Evolutionary conservation across 2,329 filamentous ascomycete genomes (phyloP), one percentile per base, ranked within the genome.

Genomic region (Beauveria varroae): DNA sequence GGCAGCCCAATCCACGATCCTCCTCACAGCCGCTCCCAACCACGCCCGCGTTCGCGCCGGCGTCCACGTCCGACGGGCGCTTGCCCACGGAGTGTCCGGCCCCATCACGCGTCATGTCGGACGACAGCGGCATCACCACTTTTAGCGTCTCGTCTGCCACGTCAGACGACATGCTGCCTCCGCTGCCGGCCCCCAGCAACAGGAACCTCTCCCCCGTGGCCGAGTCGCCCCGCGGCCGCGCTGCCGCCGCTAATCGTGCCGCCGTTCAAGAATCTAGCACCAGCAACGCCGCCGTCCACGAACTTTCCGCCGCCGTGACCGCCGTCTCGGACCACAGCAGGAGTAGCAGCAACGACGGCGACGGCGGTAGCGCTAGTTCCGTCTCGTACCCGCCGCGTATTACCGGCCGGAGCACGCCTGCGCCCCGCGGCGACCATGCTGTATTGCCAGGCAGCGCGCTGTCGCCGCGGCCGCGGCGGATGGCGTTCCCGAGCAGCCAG

Each of bases 201-300:
- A 68, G 63, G 60, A 74, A 72, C 50, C 72, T 83, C 5, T 80
- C 81, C 0, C 81, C 80, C 1, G 80, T 83, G 6, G 71, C 71
- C 14, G 80, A 83, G 65, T 80, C 78, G 0, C 79, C 78, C 3
- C 68, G 69, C 16, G 70, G 72, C 72, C 16, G 72, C 14, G 12
- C 12, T 12, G 30, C 30, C 14, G 12, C 12, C 30, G 30, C 30
- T 34, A 34, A 10, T 12, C 30, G 30, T 12, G 34, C 12, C 34
- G 34, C 44, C 14, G 5, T 26, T 30, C 20, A 34, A 30, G 24
- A 37, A 20, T 18, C 9, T 20, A 9, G 2, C 28, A 30, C 8
- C 28, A 9, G 28, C 28, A 30, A 30, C 34, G 12, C 34, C 34
- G 34, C 44, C 34, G 5, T 37, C 40, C 20, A 34, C 40, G 24